These are phyloP conservation scores for Penicillium verhagenii DNA, from an alignment of 495 filamentous ascomycete genomes.

Conservation along the genomic window DNA sequence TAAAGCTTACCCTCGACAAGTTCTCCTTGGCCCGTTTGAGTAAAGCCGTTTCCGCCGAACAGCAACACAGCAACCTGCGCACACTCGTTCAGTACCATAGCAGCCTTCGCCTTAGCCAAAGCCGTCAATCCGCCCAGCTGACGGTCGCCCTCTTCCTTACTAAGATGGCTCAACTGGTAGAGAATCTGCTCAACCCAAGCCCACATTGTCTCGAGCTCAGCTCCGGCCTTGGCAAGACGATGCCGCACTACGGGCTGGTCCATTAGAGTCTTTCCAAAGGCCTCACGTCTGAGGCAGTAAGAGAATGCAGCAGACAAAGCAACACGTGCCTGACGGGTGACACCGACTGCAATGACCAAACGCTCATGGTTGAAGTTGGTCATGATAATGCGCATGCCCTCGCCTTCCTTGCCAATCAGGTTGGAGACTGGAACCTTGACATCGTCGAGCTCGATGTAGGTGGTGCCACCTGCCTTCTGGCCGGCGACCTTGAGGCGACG, in stretches of 20 bases:
- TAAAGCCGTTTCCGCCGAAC: constrained; percentile 73
- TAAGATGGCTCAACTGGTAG: constrained; percentile 65
- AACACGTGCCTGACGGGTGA: constrained; percentile 61
- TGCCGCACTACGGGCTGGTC: constrained; percentile 74
- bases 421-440: constrained; percentile 67
- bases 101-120: constrained; percentile 67
- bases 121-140: constrained; percentile 70
- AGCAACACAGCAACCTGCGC: constrained; percentile 64
- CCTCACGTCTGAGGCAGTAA: constrained; percentile 69
- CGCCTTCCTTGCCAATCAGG: constrained; percentile 67
- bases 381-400: constrained; percentile 76
- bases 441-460: constrained; percentile 74
- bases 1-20: constrained; percentile 58
- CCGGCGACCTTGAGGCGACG: constrained; percentile 62
- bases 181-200: constrained; percentile 75
- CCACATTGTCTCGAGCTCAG: constrained; percentile 65
- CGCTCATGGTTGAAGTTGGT: constrained; percentile 85
- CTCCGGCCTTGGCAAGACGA: constrained; percentile 67
- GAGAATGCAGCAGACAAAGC: constrained; percentile 64
- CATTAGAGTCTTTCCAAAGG: constrained; percentile 71
- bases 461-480: constrained; percentile 62
- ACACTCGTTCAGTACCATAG: constrained; percentile 68
- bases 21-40: constrained; percentile 65
- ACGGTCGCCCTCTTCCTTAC: constrained; percentile 60
- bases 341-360: constrained; percentile 60